Percentiles rank a stretch among this genome's conserved stretches.
phyloP scores from a whole-genome alignment of 2,329 filamentous ascomycete species.

The Colletotrichum phormii region DNA sequence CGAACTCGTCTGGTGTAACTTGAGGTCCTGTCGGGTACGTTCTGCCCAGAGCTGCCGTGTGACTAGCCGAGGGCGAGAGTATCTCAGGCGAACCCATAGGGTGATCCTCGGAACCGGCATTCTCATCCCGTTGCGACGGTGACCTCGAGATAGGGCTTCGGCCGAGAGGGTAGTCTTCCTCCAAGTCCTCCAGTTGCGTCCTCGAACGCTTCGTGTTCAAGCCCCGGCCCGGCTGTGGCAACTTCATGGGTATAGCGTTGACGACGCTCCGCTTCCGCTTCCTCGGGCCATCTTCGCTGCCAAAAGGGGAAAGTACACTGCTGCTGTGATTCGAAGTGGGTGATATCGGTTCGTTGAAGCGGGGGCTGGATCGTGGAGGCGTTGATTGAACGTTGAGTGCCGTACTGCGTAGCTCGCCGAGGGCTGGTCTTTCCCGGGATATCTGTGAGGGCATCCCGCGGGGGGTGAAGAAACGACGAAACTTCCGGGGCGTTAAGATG shows the following conservation, averaged over 20 bases:
- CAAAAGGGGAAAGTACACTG: slow-evolving; percentile 25
- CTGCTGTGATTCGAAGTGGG: slow-evolving; percentile 15
- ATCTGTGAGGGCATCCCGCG: slow-evolving; percentile 53
- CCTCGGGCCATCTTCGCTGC: slow-evolving; percentile 30
- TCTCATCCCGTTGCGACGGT: slow-evolving; percentile 2
- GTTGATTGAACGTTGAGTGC: slow-evolving; percentile 47
- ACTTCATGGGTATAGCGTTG: slow-evolving; percentile 31
- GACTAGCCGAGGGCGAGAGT: slow-evolving; percentile 15
- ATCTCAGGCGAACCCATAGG: slow-evolving; percentile 17
- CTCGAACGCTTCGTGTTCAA: slow-evolving; percentile 21
- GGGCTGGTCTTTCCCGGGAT: slow-evolving; percentile 52
- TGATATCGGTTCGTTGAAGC: slow-evolving; percentile 13
- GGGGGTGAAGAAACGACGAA: slow-evolving; percentile 65
- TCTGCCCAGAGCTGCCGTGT: not conserved
- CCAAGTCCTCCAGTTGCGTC: slow-evolving; percentile 17
- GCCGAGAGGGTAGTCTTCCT: slow-evolving; percentile 18
- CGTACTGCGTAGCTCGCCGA: slow-evolving; percentile 54
- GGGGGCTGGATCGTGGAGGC: slow-evolving; percentile 21
- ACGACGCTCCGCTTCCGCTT: slow-evolving; percentile 36
- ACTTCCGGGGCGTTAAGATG: slow-evolving; percentile 66
- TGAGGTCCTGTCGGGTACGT: slow-evolving; percentile 14
- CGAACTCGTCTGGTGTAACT: slow-evolving; percentile 25
- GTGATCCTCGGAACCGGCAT: slow-evolving; percentile 7
- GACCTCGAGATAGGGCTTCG: slow-evolving; percentile 23
- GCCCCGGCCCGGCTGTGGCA: slow-evolving; percentile 19